These are phyloP conservation scores for Colletotrichum noveboracense DNA, from an alignment of 2,329 filamentous ascomycete genomes.

Conservation along the genomic window DNA sequence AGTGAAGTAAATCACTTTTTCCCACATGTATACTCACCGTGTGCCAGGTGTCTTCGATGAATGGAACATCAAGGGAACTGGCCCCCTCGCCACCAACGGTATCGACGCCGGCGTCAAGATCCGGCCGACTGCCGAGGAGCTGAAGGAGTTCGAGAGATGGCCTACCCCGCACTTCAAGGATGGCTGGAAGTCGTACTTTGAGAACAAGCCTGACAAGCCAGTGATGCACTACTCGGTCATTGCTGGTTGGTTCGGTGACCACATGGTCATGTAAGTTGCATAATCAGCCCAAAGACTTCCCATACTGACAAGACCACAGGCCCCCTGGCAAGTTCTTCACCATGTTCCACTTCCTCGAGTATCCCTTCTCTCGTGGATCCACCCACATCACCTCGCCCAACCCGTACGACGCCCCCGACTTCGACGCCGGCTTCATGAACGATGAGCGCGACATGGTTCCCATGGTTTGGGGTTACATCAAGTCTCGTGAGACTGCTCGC, in stretches of 20 bases:
- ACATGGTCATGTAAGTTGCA: slow-evolving; percentile 59
- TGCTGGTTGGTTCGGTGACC: slow-evolving; percentile 67
- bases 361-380: slow-evolving; percentile 75
- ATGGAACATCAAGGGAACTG: slow-evolving; percentile 81
- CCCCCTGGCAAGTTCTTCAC: slow-evolving; percentile 81
- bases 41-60: slow-evolving; percentile 70
- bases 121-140: slow-evolving; percentile 71
- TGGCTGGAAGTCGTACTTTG: slow-evolving; percentile 84
- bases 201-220: slow-evolving; percentile 84
- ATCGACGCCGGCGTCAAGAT: slow-evolving; percentile 84
- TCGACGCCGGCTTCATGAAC: slow-evolving; percentile 85
- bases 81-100: slow-evolving; percentile 77
- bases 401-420: slow-evolving; percentile 77
- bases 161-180: slow-evolving; percentile 75
- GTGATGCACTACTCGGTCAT: slow-evolving; percentile 88
- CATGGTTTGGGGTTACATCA: slow-evolving; percentile 86
- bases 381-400: slow-evolving; percentile 75
- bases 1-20: slow-evolving; percentile 16
- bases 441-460: slow-evolving; percentile 85
- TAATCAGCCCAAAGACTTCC: not conserved
- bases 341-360: slow-evolving; percentile 84
- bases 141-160: slow-evolving; percentile 73
- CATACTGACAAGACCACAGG: slow-evolving; percentile 55
- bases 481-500: slow-evolving; percentile 79
- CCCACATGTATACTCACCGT: not conserved